Evolutionary conservation across 2,329 filamentous ascomycete species (phyloP).

Genomic region (Colletotrichum tofieldiae): DNA sequence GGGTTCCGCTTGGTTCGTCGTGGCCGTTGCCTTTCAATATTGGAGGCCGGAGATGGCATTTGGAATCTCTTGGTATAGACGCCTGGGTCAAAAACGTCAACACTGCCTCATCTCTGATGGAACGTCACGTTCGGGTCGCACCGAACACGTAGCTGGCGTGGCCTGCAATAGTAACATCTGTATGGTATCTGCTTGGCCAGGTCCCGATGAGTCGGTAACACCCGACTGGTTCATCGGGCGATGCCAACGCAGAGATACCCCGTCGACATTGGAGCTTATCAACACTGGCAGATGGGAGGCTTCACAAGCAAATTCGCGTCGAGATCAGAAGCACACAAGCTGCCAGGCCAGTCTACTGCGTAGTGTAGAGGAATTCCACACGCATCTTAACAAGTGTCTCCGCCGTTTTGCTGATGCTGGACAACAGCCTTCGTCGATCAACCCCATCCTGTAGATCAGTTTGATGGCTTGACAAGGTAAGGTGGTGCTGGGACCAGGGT

Average conservation of each 20-base stretch:
- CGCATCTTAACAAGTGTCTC: not conserved
- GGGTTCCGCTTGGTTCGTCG: not conserved
- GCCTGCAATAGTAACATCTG: not conserved
- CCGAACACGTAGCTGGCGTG: conserved; percentile 13
- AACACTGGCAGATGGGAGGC: not conserved
- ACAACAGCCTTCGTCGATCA: not conserved
- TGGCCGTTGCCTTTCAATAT: conserved; percentile 9
- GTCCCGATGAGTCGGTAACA: not conserved
- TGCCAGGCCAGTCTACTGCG: not conserved
- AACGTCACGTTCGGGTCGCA: conserved; percentile 11
- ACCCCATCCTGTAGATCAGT: not conserved
- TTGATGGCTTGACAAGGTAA: not conserved
- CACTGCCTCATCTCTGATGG: not conserved
- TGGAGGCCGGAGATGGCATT: not conserved
- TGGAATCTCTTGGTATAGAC: not conserved
- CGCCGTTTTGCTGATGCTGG: not conserved
- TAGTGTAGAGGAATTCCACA: too few species aligned
- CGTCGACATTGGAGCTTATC: not conserved
- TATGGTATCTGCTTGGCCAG: not conserved
- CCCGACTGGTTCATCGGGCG: not conserved
- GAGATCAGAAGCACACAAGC: too few species aligned
- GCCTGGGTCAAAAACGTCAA: not conserved
- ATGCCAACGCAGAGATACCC: not conserved
- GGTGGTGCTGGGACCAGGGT: not conserved
- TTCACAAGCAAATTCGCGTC: not conserved